Conservation (phyloP, 2,329 filamentous ascomycete species). For the Fusarium sulawesiense region DNA sequence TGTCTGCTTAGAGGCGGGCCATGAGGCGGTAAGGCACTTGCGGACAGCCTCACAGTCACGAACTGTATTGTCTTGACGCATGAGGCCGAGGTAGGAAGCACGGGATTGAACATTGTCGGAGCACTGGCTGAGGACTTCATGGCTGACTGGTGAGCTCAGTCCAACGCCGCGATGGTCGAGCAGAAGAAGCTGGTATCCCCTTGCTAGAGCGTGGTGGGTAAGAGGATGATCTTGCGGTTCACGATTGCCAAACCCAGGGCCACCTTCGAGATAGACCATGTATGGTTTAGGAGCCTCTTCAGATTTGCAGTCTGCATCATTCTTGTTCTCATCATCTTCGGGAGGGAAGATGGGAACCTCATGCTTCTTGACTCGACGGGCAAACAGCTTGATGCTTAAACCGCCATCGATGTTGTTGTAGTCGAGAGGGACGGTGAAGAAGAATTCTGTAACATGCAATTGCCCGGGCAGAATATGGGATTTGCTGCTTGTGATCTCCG, state of each 20-base stretch:
- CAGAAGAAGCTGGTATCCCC: slow-evolving; percentile 85
- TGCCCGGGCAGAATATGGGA: slow-evolving; percentile 68
- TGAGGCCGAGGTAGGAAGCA: slow-evolving; percentile 82
- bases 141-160: slow-evolving; percentile 82
- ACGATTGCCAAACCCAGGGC: slow-evolving; percentile 82
- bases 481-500: slow-evolving; percentile 56
- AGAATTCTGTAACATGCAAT: slow-evolving; percentile 81
- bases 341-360: slow-evolving; percentile 68
- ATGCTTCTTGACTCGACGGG: slow-evolving; percentile 75
- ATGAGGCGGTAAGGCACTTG: slow-evolving; percentile 75
- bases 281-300: slow-evolving; percentile 61
- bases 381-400: slow-evolving; percentile 79
- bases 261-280: slow-evolving; percentile 84
- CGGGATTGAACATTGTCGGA: slow-evolving; percentile 74
- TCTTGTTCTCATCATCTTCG: slow-evolving; percentile 44
- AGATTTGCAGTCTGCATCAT: slow-evolving; percentile 18
- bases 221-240: slow-evolving; percentile 79
- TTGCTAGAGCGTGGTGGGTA: slow-evolving; percentile 76
- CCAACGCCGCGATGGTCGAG: slow-evolving; percentile 95
- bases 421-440: slow-evolving; percentile 88
- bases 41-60: slow-evolving; percentile 89
- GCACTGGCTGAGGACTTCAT: slow-evolving; percentile 70
- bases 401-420: slow-evolving; percentile 69
- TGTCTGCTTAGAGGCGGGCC: slow-evolving; percentile 74
- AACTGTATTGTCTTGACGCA: slow-evolving; percentile 91